These are phyloP conservation scores for Drosera capensis DNA, from an alignment of 148 eudicot species.

Conservation along the genomic window DNA sequence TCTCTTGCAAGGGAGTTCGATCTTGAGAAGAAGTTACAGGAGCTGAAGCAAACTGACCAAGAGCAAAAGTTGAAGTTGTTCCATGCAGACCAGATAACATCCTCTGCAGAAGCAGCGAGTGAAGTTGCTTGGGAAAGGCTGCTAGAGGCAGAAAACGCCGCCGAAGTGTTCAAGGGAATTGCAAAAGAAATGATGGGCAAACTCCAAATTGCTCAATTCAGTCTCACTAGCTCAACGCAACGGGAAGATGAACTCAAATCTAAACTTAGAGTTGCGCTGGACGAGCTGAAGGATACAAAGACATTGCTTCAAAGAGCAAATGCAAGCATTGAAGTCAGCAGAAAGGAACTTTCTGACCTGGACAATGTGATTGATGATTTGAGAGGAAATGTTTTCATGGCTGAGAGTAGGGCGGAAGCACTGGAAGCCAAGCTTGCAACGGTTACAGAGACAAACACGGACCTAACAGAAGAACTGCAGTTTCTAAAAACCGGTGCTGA, in stretches of 20 bases:
- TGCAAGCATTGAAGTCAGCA: conserved; percentile 25
- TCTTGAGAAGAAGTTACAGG: conserved; percentile 50
- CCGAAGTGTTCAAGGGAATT: conserved; percentile 47
- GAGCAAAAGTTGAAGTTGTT: conserved; percentile 41
- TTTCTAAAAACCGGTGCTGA: conserved; percentile 56
- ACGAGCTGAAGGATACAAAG: conserved; percentile 29
- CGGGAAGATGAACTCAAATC: conserved; percentile 44
- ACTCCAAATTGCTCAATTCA: conserved; percentile 36
- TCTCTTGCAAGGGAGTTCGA: conserved; percentile 62
- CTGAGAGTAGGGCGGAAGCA: conserved; percentile 46
- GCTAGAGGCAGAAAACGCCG: conserved; percentile 64
- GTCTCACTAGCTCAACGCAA: conserved; percentile 27
- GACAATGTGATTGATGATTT: conserved; percentile 30
- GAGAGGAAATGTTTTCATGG: conserved; percentile 25
- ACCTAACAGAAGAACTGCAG: conserved; percentile 63
- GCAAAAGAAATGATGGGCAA: conserved; percentile 45
- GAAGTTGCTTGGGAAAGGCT: conserved; percentile 62
- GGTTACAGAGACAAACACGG: conserved; percentile 56
- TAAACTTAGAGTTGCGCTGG: conserved; percentile 25
- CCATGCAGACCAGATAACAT: conserved; percentile 36
- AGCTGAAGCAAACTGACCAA: conserved; percentile 48
- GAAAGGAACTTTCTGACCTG: conserved; percentile 35
- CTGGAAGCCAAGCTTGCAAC: conserved; percentile 50
- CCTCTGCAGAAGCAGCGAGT: conserved; percentile 47
- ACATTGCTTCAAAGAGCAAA: conserved; percentile 23